Base-by-base conservation (phyloP, 2,329 filamentous ascomycete species). In the Teratosphaeria epicoccoides region DNA sequence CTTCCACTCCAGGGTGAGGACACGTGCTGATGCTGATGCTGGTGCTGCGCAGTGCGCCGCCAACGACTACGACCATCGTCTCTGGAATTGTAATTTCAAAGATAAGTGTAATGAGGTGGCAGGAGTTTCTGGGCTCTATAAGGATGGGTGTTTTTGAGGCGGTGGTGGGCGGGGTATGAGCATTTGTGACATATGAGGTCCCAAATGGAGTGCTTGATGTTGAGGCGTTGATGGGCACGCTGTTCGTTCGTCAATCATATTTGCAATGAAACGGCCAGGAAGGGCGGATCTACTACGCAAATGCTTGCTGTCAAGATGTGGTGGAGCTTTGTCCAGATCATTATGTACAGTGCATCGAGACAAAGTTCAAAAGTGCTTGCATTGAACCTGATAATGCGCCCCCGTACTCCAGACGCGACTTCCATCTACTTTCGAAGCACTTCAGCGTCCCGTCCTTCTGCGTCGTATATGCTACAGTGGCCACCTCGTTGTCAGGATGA, bases 401-500 rank as follows among this genome's bases (percentile, higher is more conserved):
- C 10, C 33, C 33, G 1, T 14, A n/a, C 14, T 29, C 28, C 2
- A 29, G n/a, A 40, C 33, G 33, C 33, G 33, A 17, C n/a, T n/a
- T 40, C 33, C 26, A 28, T 28, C 12, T 7, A 2, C 26, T n/a
- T n/a, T n/a, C n/a, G n/a, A n/a, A n/a, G n/a, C n/a, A n/a, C n/a
- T n/a, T n/a, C n/a, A n/a, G n/a, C n/a, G n/a, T n/a, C n/a, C n/a
- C n/a, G n/a, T n/a, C n/a, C n/a, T n/a, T n/a, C n/a, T n/a, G n/a
- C n/a, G n/a, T n/a, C n/a, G n/a, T n/a, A n/a, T n/a, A n/a, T n/a
- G n/a, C n/a, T n/a, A n/a, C n/a, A n/a, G n/a, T n/a, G n/a, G n/a
- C n/a, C n/a, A n/a, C n/a, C 4, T 20, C 17, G 20, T 20, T 9
- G n/a, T 25, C 49, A 50, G 20, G 2, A 61, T 61, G 59, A 57